Evolutionary conservation across 2,329 filamentous ascomycete species (phyloP).

Genomic region (Corniculantispora saksenae): DNA sequence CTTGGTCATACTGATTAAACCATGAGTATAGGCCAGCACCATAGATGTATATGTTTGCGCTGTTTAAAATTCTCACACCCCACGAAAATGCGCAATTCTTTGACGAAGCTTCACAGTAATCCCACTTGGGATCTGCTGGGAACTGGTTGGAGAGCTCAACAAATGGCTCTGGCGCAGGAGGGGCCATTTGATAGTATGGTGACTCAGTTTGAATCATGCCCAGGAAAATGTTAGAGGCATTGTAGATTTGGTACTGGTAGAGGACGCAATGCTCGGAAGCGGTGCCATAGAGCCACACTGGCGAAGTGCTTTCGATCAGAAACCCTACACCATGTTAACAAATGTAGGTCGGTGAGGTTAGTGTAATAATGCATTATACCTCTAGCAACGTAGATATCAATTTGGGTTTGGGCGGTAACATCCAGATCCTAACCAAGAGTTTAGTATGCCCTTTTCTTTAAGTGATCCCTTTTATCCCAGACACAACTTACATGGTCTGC

Average conservation of each 20-base stretch:
- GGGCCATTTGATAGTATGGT: slow-evolving; percentile 65
- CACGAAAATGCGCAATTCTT: slow-evolving; percentile 50
- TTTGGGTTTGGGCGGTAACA: no score
- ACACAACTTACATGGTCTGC: no score
- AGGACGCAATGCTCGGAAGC: slow-evolving; percentile 61
- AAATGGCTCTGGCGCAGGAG: slow-evolving; percentile 56
- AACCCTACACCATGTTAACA: no score
- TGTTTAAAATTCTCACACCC: slow-evolving; percentile 59
- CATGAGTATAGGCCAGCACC: slow-evolving; percentile 62
- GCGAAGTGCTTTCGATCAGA: no score
- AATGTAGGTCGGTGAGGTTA: no score
- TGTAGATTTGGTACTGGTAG: slow-evolving; percentile 63
- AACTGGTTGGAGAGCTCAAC: slow-evolving; percentile 33
- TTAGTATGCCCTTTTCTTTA: no score
- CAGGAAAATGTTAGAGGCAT: slow-evolving; percentile 58
- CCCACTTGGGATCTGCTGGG: slow-evolving; percentile 51
- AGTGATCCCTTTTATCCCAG: no score
- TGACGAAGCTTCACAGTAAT: slow-evolving; percentile 38
- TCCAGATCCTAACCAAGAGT: no score
- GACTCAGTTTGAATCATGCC: slow-evolving; percentile 67
- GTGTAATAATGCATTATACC: no score
- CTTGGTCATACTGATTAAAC: slow-evolving; percentile 59
- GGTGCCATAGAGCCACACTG: slow-evolving; percentile 65
- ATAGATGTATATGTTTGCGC: slow-evolving; percentile 53
- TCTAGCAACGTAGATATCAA: no score